Evolutionary conservation across 1,284 basidiomycete species (phyloP).

Genomic region (Coniferiporia sulphurascens): DNA sequence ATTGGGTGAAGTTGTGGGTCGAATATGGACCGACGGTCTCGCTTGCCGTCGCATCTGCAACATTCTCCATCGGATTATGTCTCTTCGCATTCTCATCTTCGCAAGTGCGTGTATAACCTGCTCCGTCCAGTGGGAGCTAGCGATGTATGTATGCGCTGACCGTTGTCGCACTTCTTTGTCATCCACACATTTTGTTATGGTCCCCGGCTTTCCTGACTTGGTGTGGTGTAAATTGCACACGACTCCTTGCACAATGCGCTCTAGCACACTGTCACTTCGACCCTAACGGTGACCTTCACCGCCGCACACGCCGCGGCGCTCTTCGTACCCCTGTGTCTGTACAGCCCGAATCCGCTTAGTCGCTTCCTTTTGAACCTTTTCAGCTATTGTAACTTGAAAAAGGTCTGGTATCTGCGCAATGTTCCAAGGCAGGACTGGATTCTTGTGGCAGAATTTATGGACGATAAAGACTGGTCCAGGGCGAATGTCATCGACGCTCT

Average conservation of each 20-base stretch:
- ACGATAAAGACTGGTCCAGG: too few species aligned
- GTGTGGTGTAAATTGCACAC: neutral
- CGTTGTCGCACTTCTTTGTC: neutral
- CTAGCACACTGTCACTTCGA: neutral
- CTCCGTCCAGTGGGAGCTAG: too few species aligned
- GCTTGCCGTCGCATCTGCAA: neutral
- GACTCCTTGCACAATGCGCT: too few species aligned
- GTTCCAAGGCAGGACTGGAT: neutral
- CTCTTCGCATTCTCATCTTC: neutral
- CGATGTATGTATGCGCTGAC: neutral
- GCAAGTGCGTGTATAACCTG: neutral
- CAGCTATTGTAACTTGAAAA: too few species aligned
- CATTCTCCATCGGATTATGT: neutral
- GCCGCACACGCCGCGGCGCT: neutral
- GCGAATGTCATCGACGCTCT: too few species aligned
- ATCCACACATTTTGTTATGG: neutral
- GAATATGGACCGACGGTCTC: constrained; percentile 1
- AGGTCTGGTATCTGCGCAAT: neutral
- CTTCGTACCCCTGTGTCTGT: too few species aligned
- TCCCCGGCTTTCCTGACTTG: too few species aligned
- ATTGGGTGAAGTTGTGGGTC: neutral
- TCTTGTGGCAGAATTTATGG: too few species aligned
- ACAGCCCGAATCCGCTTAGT: too few species aligned
- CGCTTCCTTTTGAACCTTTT: too few species aligned
- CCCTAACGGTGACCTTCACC: neutral